These are phyloP conservation scores for Gamarada debralockiae DNA, from an alignment of 495 filamentous ascomycete species.

Conservation along the genomic window DNA sequence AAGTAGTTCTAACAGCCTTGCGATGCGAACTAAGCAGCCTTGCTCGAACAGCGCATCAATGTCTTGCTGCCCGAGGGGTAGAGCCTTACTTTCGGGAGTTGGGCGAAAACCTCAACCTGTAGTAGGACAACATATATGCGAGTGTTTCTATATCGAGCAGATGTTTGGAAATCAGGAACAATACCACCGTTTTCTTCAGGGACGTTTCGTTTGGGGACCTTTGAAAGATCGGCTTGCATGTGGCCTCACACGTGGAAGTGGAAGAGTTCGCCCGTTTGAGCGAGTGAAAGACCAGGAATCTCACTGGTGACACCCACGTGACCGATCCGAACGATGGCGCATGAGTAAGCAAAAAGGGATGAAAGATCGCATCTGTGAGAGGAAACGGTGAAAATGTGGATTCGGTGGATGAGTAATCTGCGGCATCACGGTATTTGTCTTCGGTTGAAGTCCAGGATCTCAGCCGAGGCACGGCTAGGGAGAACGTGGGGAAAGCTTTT, in stretches of 20 bases:
- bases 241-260: background rate
- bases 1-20: conserved; percentile 19
- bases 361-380: no score
- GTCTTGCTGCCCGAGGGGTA: conserved; percentile 22
- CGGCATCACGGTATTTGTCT: no score
- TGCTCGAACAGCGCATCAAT: conserved; percentile 21
- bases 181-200: background rate
- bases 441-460: background rate
- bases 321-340: no score
- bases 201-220: background rate
- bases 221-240: background rate
- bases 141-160: background rate
- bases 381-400: no score
- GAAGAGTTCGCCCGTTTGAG: no score
- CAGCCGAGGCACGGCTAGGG: background rate
- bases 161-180: background rate
- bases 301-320: no score
- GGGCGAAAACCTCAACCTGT: background rate
- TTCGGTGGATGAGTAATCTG: no score
- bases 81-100: conserved; percentile 5
- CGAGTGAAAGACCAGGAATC: no score
- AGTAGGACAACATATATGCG: background rate
- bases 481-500: background rate
- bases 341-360: no score
- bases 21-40: conserved; percentile 13